Base-by-base conservation (phyloP, 1,284 basidiomycete genomes). In the Microstroma glucosiphilum region DNA sequence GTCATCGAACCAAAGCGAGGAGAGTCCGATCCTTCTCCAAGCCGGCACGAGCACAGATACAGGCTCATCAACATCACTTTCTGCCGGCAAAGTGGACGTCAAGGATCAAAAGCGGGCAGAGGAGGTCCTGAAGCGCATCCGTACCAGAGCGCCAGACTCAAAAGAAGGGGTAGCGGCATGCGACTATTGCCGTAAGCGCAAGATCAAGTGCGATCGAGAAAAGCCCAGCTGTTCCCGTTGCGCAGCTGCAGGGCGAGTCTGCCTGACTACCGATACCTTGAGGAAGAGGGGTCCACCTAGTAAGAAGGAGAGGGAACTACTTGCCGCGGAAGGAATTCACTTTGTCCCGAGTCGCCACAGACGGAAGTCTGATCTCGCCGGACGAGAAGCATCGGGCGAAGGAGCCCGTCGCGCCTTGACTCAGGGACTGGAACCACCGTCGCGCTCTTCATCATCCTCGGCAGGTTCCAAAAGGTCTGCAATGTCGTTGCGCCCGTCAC, bases 191-290 rank as follows among this genome's bases (percentile, higher is more conserved):
- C 64, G 64, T 0, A 60, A 61, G 21, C 64, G 64, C 30, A 66
- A 66, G 25, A 66, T 66, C 26, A 19, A 25, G 13, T 71, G 69
- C 40, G 62, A 71, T 46, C 69, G 69, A 17, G 59, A 25, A 57
- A 71, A 71, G 57, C 69, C 69, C 12, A 71, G 67, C 6, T 71
- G 69, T 41, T 67, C 65, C 23, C 66, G 63, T 30, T 71, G 69
- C 37, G 40, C 59, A 2, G 42, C 61, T 1, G 60, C 64, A 0
- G 67, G 69, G 6, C 46, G 64, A 8, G 64, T 62, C 54, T 71
- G 69, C 64, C 66, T 65, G n/a, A 71, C 69, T 23, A 65, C 69
- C 26, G 69, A 71, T 42, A 66, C 69, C 62, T 62, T 71, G 15
- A 56, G 69, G 3, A 71, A 71, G 60, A 61, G 69, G 11, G 69